phyloP scores from a whole-genome alignment of 352 stramenopile species.

The Phytophthora syringae region DNA sequence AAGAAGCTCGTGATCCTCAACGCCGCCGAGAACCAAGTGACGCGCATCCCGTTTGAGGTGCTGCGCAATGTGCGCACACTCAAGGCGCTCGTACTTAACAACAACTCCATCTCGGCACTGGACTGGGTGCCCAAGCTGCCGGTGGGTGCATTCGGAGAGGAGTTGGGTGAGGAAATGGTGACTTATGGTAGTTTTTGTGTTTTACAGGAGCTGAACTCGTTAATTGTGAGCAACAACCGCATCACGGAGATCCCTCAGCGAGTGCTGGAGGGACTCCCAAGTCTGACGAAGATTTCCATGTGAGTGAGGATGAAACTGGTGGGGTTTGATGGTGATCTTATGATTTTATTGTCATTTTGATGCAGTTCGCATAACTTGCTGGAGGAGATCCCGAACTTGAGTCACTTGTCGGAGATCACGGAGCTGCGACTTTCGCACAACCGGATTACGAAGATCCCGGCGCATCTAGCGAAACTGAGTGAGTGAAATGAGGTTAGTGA shows the following conservation, averaged over 20 bases:
- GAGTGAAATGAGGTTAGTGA: conserved; percentile 20
- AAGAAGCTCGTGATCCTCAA: conserved; percentile 88
- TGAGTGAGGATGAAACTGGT: conserved; percentile 12
- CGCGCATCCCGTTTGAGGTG: conserved; percentile 73
- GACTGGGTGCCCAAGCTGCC: conserved; percentile 84
- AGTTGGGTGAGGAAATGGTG: conserved; percentile 7
- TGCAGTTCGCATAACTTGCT: conserved; percentile 80
- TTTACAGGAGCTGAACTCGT: conserved; percentile 73
- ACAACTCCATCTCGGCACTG: conserved; percentile 83
- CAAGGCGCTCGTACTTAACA: conserved; percentile 87
- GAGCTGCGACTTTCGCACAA: conserved; percentile 88
- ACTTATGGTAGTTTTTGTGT: conserved; percentile 5
- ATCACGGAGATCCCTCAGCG: conserved; percentile 71
- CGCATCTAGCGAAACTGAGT: conserved; percentile 71
- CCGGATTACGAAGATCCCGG: conserved; percentile 70
- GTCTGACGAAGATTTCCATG: conserved; percentile 88
- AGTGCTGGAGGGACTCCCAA: conserved; percentile 69
- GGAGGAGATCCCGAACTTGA: conserved; percentile 75
- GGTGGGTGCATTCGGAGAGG: too few species aligned
- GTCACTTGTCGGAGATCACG: conserved; percentile 64
- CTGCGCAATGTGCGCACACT: conserved; percentile 71
- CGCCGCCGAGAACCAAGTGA: conserved; percentile 74
- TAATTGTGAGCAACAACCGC: conserved; percentile 88
- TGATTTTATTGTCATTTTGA: conserved; percentile 9
- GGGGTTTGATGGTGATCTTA: neutral